phyloP scores from a whole-genome alignment of 192 early-diverging fungal genomes.

The Podila minutissima region DNA sequence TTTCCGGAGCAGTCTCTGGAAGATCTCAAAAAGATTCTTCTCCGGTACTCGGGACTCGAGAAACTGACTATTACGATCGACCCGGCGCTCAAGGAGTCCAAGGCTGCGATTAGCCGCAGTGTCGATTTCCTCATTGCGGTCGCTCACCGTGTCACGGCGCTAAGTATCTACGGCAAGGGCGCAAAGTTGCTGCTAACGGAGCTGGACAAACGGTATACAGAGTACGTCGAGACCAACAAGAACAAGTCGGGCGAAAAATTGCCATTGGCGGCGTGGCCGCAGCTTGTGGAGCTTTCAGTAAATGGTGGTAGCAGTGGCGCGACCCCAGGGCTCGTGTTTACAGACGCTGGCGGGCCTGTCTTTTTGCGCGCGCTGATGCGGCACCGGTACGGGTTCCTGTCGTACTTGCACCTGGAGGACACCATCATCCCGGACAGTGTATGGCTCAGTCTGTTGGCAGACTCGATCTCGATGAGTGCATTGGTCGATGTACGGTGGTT shows the following conservation, averaged over 20 bases:
- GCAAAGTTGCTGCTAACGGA: neutral
- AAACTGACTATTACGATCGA: slow-evolving; percentile 3
- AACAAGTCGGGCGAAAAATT: too few relatives aligned
- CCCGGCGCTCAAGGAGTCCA: slow-evolving; percentile 1
- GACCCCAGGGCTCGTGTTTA: neutral
- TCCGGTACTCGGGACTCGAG: neutral
- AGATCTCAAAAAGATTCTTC: slow-evolving; percentile 22
- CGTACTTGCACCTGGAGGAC: neutral
- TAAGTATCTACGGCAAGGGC: neutral
- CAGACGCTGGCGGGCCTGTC: neutral
- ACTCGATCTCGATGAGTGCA: neutral
- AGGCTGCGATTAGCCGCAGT: neutral
- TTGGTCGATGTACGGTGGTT: neutral
- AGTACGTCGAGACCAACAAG: too few relatives aligned
- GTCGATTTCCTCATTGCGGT: neutral
- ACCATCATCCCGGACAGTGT: neutral
- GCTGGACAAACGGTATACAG: neutral
- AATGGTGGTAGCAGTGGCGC: too few relatives aligned
- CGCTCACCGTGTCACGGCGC: neutral
- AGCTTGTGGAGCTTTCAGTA: too few relatives aligned
- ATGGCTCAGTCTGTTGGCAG: neutral
- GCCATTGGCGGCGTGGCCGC: too few relatives aligned
- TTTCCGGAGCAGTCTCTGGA: slow-evolving; percentile 7
- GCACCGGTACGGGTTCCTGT: neutral
- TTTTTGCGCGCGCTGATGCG: neutral